phyloP scores from a whole-genome alignment of 305 asterid species.

The Rubia balearica region DNA sequence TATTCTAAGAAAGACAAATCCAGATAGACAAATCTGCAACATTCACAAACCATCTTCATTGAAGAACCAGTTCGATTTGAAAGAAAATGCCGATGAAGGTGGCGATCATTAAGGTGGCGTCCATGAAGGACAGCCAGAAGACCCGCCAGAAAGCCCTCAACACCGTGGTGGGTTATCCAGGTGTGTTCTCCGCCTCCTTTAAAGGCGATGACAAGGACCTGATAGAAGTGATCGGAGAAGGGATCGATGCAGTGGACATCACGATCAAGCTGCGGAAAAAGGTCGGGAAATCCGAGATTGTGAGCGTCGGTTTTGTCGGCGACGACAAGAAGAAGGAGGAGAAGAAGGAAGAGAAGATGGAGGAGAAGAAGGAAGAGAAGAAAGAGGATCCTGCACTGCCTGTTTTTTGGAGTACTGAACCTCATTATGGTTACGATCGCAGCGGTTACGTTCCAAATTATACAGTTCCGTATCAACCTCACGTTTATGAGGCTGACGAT shows the following conservation, averaged over 20 bases:
- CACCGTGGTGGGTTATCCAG: conserved; percentile 20
- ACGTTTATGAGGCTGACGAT: too few species aligned
- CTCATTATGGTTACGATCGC: too few species aligned
- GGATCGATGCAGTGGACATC: conserved; percentile 47
- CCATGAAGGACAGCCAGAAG: neutral
- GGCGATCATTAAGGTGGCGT: neutral
- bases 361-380: too few species aligned
- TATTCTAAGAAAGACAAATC: too few species aligned
- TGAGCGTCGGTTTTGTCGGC: conserved; percentile 21
- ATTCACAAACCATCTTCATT: too few species aligned
- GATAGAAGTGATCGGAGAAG: conserved; percentile 51
- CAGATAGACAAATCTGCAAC: too few species aligned
- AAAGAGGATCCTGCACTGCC: too few species aligned
- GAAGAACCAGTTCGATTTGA: too few species aligned
- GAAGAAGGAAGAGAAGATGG: neutral
- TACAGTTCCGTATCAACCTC: too few species aligned
- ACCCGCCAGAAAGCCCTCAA: neutral
- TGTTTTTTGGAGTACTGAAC: too few species aligned
- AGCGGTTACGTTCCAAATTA: too few species aligned
- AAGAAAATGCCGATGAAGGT: neutral
- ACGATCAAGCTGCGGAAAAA: conserved; percentile 44
- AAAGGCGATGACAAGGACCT: conserved; percentile 35
- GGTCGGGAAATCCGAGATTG: conserved; percentile 37
- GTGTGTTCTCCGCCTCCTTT: conserved; percentile 43
- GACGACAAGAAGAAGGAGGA: neutral